These are phyloP conservation scores for Tuber brumale DNA, from an alignment of 495 filamentous ascomycete species.

Conservation along the genomic window DNA sequence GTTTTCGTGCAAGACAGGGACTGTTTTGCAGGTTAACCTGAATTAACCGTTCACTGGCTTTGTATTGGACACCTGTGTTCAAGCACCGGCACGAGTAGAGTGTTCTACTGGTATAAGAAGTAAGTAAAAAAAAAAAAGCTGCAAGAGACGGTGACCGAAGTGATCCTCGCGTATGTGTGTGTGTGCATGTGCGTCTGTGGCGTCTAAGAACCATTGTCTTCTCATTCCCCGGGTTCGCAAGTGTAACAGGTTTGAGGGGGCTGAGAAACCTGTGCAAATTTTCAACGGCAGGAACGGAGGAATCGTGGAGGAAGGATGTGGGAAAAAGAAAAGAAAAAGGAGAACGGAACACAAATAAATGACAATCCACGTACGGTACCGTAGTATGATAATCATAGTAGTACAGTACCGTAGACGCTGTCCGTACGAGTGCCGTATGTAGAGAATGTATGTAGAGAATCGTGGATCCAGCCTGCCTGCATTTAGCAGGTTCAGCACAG, in stretches of 20 bases:
- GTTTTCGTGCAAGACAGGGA: background rate
- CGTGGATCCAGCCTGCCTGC: background rate
- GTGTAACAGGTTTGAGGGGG: background rate
- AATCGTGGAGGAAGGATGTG: background rate
- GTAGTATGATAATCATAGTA: background rate
- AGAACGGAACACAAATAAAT: background rate
- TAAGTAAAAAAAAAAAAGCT: background rate
- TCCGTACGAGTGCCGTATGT: background rate
- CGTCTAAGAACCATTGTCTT: background rate
- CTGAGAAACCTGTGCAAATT: background rate
- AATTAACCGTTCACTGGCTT: background rate
- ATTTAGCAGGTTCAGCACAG: background rate
- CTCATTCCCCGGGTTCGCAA: background rate
- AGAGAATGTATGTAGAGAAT: background rate
- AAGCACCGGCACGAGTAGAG: background rate
- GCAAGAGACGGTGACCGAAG: background rate
- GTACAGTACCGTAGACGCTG: background rate
- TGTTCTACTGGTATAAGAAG: too few species aligned
- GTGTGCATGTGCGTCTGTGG: background rate
- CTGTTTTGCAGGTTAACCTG: background rate
- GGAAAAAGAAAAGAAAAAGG: background rate
- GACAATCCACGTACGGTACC: background rate
- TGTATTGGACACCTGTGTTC: background rate
- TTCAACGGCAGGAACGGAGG: conserved; percentile 1
- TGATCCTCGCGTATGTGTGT: background rate